A percentile compares a stretch with the other conserved stretches of the same genome.
These are phyloP conservation scores for Prunus yedoensis DNA, from an alignment of 331 rosid species.

Conservation along the genomic window DNA sequence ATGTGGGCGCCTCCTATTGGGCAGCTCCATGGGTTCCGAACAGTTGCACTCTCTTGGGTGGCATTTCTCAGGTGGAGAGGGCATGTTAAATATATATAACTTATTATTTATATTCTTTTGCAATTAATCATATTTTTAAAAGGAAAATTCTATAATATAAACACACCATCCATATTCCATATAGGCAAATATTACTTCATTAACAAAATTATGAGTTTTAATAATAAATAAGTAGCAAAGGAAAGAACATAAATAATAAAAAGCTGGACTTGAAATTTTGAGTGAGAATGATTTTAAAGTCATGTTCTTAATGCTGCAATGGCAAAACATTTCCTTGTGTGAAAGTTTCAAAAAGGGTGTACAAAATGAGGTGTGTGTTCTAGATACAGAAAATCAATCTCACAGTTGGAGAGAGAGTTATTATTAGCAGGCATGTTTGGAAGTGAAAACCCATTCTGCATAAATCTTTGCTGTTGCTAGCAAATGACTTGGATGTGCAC, in stretches of 20 bases:
- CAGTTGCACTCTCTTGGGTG: neutral
- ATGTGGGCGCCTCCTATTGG: conserved; percentile 39
- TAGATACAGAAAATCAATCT: neutral
- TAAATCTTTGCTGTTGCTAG: neutral
- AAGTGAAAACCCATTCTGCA: neutral
- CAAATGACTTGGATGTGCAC: too few species aligned
- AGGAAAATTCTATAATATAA: neutral
- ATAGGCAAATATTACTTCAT: too few species aligned
- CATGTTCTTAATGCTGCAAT: neutral
- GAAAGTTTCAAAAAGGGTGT: too few species aligned
- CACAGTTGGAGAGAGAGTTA: neutral
- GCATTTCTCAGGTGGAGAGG: conserved; percentile 8
- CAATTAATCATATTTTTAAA: neutral
- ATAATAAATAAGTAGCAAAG: too few species aligned
- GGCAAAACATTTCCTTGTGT: neutral
- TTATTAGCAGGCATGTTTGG: neutral
- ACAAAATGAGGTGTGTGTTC: neutral
- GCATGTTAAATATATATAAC: neutral
- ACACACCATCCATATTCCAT: neutral
- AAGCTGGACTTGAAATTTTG: neutral
- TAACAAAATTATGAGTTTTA: neutral
- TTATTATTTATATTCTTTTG: too few species aligned
- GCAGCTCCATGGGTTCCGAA: neutral
- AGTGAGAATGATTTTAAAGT: neutral
- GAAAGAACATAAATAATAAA: too few species aligned